Percentiles rank a stretch among this genome's conserved stretches.
Conservation (phyloP, 129 eudicot genomes). For the Chrysanthemum seticuspe region DNA sequence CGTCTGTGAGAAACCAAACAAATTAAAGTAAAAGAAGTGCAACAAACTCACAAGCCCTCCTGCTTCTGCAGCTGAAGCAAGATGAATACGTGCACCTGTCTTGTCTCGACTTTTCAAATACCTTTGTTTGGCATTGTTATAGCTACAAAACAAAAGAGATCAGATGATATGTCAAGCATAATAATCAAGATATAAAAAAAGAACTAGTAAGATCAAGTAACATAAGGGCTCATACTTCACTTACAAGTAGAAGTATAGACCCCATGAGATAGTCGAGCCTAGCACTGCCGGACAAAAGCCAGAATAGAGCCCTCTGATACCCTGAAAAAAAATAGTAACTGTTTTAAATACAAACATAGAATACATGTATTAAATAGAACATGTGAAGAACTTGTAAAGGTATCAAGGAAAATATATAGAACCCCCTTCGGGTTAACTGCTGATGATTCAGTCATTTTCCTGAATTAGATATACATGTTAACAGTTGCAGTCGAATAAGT, state of each 20-base stretch:
- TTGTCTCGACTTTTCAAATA: slow-evolving; percentile 57
- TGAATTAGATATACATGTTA: too few species aligned
- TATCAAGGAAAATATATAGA: too few species aligned
- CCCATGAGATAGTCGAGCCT: slow-evolving; percentile 99
- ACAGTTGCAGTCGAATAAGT: too few species aligned
- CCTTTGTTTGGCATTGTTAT: slow-evolving; percentile 90
- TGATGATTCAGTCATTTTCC: too few species aligned
- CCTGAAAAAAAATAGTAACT: too few species aligned
- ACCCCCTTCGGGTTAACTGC: too few species aligned
- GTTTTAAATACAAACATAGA: too few species aligned
- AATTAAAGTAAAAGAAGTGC: neutral
- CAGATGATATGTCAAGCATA: slow-evolving; percentile 7
- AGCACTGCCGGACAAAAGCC: slow-evolving; percentile 93
- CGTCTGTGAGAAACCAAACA: neutral
- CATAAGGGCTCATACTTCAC: slow-evolving; percentile 14
- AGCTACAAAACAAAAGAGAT: slow-evolving; percentile 52
- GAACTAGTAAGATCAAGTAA: too few species aligned
- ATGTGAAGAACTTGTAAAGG: neutral
- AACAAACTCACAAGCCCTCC: slow-evolving; percentile 85
- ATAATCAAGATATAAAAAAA: too few species aligned
- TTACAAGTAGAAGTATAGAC: slow-evolving; percentile 91
- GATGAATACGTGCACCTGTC: slow-evolving; percentile 70
- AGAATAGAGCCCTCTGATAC: slow-evolving; percentile 88
- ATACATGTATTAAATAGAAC: too few species aligned
- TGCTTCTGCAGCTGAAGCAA: slow-evolving; percentile 98